Evolutionary conservation across 495 filamentous ascomycete genomes (phyloP), one percentile per base, ranked within the genome.

Genomic region (Hyaloscypha hepaticicola): DNA sequence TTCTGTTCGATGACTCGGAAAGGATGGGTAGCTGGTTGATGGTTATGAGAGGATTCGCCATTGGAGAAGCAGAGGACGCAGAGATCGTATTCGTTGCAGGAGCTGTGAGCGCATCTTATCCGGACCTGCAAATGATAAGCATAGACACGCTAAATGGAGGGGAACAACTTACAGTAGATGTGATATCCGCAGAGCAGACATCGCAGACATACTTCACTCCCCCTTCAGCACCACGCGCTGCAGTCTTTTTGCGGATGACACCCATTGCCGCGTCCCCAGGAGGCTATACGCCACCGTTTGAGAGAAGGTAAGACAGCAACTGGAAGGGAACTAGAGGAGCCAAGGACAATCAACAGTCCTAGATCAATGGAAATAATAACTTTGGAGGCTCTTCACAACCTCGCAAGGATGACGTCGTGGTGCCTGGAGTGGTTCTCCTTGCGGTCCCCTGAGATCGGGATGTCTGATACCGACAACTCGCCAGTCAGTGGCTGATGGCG

Each of bases 1-100:
- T 99, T 96, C 72, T 98, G 95, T 72, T 99, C 95, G 69, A 98
- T 97, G 55, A 99, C 95, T 69, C 90, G 89, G 73, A 86, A 98
- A 24, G 90, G 81, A 75, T 99, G 95, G 4, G 90, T 88, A 2
- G 83, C 79, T 41, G 93, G 93, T 65, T 94, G 86, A 73, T 99
- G 95, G 63, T 89, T 87, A 59, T 88, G 87, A 60, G 90, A 90
- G 56, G 82, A 80, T 59, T 87, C 81, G 52, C 90, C 93, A 62
- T 87, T 86, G 33, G 91, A 83, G 75, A 99, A 99, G 75, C 95
- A 99, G 63, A 90, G 87, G 26, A 99, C 95, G 74, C 95, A 99
- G 62, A 98, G 88, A 72, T 99, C 96, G 74, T 97, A 99, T 68
- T 98, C 95, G 72, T 86, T 88, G 75, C 95, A 99, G 62, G 81